Conservation (phyloP, 805 yeast genomes). For the Suhomyces sp. region DNA sequence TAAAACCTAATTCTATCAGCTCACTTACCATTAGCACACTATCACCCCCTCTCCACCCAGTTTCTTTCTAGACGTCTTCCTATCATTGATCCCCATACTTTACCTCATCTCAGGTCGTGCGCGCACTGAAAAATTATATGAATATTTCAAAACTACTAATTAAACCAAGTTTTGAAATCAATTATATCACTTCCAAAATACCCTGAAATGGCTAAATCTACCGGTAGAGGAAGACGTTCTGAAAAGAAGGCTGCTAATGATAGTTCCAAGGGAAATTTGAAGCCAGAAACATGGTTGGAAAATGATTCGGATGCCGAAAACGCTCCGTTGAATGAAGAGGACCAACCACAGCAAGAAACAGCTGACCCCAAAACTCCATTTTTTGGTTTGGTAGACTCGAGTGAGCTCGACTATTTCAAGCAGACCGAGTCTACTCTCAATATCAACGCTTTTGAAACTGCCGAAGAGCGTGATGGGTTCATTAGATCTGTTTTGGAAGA, state of each 20-base stretch:
- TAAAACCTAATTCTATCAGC: too few relatives aligned
- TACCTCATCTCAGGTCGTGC: background rate
- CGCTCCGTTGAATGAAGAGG: conserved; percentile 14
- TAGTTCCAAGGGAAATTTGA: conserved; percentile 8
- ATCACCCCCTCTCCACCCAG: too few relatives aligned
- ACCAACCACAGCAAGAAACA: conserved; percentile 4
- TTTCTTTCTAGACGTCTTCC: too few relatives aligned
- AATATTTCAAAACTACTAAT: too few relatives aligned
- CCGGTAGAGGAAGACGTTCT: conserved; percentile 44
- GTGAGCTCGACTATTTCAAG: conserved; percentile 87
- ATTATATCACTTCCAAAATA: too few relatives aligned
- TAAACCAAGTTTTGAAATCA: too few relatives aligned
- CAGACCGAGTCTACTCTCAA: conserved; percentile 87
- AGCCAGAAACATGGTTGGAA: conserved; percentile 2
- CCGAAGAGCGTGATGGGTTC: conserved; percentile 73
- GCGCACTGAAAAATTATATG: background rate
- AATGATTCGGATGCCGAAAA: conserved; percentile 6
- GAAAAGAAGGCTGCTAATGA: conserved; percentile 30
- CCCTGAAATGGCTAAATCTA: conserved; percentile 16
- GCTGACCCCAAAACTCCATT: conserved; percentile 46
- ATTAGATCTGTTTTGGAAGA: conserved; percentile 80
- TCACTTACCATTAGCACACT: too few relatives aligned
- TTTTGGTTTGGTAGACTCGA: conserved; percentile 82
- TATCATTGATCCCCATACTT: too few relatives aligned
- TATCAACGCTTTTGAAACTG: conserved; percentile 69